Evolutionary conservation across 1,284 basidiomycete species (phyloP).

Genomic region (Puccinia polysora): DNA sequence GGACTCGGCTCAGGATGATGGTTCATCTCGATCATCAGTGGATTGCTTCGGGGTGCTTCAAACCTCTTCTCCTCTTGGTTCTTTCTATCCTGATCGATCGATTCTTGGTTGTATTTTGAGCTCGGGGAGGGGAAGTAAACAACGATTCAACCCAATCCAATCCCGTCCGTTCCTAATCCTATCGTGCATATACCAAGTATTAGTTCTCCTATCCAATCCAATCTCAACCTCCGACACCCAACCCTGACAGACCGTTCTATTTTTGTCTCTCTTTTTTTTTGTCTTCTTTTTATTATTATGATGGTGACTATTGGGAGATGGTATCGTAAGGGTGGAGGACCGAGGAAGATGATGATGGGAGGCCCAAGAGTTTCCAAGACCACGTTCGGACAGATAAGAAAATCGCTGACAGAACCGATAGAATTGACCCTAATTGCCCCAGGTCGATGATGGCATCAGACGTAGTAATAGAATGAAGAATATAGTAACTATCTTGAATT

Average conservation of each 20-base stretch:
- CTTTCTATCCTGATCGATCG: background rate
- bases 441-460: too few relatives aligned
- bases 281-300: background rate
- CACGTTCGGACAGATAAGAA: slow-evolving; percentile 30
- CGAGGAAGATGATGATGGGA: slow-evolving; percentile 10
- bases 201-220: too few relatives aligned
- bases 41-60: background rate
- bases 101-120: background rate
- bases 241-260: too few relatives aligned
- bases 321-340: too few relatives aligned
- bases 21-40: slow-evolving; percentile 4
- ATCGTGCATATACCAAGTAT: too few relatives aligned
- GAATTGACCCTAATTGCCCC: too few relatives aligned
- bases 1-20: background rate
- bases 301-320: too few relatives aligned
- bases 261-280: background rate
- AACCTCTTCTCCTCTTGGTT: background rate
- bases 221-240: too few relatives aligned
- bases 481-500: background rate
- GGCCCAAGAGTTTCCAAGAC: slow-evolving; percentile 27
- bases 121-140: background rate
- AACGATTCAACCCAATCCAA: too few relatives aligned
- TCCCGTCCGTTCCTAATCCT: too few relatives aligned
- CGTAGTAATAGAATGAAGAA: too few relatives aligned
- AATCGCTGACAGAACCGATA: too few relatives aligned